Evolutionary conservation across 768 basidiomycete genomes (phyloP), one percentile per base, ranked within the genome.

Genomic region (Boletus tomentosulus): DNA sequence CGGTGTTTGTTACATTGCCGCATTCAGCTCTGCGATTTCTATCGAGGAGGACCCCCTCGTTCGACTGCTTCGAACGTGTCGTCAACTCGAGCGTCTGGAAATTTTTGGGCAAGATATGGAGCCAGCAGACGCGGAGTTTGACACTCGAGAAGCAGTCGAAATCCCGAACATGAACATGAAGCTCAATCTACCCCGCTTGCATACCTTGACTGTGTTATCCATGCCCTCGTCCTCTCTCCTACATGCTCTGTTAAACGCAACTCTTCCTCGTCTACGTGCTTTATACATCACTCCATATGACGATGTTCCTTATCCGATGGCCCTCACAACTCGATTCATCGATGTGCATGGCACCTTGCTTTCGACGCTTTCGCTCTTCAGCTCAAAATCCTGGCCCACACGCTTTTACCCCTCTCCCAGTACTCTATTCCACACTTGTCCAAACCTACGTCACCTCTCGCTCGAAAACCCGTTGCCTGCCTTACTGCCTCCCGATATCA

Each of bases 241-340:
- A 68, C 69, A 78, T 37, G 75, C 79, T 15, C 73, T 93, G 27
- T 70, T 89, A 16, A 66, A 73, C 37, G 78, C 86, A 0, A 66
- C 81, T 0, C 79, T 93, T 13, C 89, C 87, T 4, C 70, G 76
- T 3, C 72, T 93, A 39, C 74, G 66, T 33, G 84, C 83, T 58
- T 73, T 92, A 19, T 84, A 79, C 13, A 65, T 92, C 35, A 89
- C 89, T 1, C 88, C 89, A 2, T 89, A 86, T 61, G 78, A 87
- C 51, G 87, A 89, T 59, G 62, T 85, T 13, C 79, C 79, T 28
- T 83, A 76, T 57, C 81, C 86, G 13, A 66, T 71, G 24, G 79
- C 87, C 5, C 75, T 84, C 33, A 74, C 78, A 12, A 79, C 85
- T 1, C 71, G 68, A 41, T 81, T 92, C 58, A 82, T 91, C 30